Evolutionary conservation across 2,329 filamentous ascomycete genomes (phyloP), one percentile per base, ranked within the genome.

Genomic region (Beauveria varroae): DNA sequence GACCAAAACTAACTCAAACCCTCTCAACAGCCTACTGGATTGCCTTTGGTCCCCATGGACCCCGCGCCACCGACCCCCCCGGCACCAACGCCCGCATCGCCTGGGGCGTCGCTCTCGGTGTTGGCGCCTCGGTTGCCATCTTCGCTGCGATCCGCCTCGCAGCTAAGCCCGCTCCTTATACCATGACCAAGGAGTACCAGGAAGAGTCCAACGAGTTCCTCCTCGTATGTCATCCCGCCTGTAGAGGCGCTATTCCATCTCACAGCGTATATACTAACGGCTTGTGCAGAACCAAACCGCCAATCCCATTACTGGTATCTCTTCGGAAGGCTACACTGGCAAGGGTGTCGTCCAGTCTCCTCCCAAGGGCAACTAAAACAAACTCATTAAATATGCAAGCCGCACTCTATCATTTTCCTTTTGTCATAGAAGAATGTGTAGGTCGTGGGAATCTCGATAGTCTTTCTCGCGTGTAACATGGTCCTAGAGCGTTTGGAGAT

Each of bases 121-220:
- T 96, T 67, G 80, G 77, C 65, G 83, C 81, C 70, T 88, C 87
- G 67, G 77, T 89, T 68, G 83, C 77, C 66, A 64, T 97, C 76
- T 98, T 98, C 81, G 80, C 80, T 70, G 65, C 76, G 70, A 84
- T 90, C 74, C 89, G 93, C 71, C 67, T 83, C 68, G 87, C 90
- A 74, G 91, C 89, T 71, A 83, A 85, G 74, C 84, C 85, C 63
- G 72, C 84, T 65, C 95, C 95, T 68, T 81, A 82, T 76, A 96
- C 93, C 71, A 96, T 99, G 93, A 93, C 82, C 80, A 90, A 91
- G 83, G 95, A 99, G 79, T 98, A 90, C 86, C 91, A 99, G 81
- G 92, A 98, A 82, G 89, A 89, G 69, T 84, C 88, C 68, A 96
- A 99, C 79, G 95, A 97, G 81, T 95, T 90, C 78, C 83, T 97